phyloP scores from a whole-genome alignment of 2,329 filamentous ascomycete species.

The Aureobasidium uvarum region DNA sequence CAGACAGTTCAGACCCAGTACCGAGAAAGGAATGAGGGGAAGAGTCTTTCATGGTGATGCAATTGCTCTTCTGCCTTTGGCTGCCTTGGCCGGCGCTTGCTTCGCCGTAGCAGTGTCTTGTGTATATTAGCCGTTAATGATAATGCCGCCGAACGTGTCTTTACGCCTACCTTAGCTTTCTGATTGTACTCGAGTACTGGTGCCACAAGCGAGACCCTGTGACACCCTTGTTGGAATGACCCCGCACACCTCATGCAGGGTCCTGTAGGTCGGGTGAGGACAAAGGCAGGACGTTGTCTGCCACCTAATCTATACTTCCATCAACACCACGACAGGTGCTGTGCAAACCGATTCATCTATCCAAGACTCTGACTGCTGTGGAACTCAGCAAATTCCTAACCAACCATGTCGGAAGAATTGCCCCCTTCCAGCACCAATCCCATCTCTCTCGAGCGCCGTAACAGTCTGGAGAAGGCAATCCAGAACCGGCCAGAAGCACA shows the following conservation, averaged over 20 bases:
- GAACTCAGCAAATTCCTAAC: background rate
- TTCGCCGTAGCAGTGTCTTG: constrained; percentile 16
- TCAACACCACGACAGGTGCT: background rate
- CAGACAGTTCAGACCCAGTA: background rate
- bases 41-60: background rate
- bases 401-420: constrained; percentile 25
- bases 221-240: background rate
- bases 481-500: constrained; percentile 53
- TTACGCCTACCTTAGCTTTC: background rate
- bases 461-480: constrained; percentile 47
- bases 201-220: constrained; percentile 9
- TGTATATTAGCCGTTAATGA: constrained; percentile 26
- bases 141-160: constrained; percentile 21
- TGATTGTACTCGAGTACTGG: background rate
- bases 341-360: background rate
- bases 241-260: constrained; percentile 22
- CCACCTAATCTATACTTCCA: background rate
- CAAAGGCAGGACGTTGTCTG: background rate
- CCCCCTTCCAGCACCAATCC: constrained; percentile 23
- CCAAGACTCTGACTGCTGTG: background rate
- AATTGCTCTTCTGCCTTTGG: constrained; percentile 9
- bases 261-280: background rate
- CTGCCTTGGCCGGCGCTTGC: constrained; percentile 12
- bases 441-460: constrained; percentile 32
- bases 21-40: background rate